A percentile compares a stretch with the other conserved stretches of the same genome.
phyloP scores from a whole-genome alignment of 805 yeast genomes.

The Saccharomyces jurei region DNA sequence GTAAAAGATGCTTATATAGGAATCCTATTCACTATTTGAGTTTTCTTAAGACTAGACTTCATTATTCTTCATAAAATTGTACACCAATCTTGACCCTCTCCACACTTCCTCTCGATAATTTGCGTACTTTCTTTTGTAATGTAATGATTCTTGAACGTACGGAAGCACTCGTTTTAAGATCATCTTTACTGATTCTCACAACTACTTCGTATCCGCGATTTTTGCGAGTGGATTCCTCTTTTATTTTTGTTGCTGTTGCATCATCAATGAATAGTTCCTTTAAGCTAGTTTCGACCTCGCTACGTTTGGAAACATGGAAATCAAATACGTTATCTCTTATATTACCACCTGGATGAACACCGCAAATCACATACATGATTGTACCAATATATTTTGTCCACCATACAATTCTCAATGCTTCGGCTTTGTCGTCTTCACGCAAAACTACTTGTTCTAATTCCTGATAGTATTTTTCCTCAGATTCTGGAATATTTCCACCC shows the following conservation, averaged over 20 bases:
- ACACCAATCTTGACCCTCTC: slow-evolving; percentile 48
- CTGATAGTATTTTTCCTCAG: slow-evolving; percentile 40
- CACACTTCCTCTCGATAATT: slow-evolving; percentile 41
- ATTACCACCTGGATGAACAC: slow-evolving; percentile 75
- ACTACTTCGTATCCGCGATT: slow-evolving; percentile 34
- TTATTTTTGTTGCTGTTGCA: slow-evolving; percentile 6
- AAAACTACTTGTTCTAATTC: slow-evolving; percentile 42
- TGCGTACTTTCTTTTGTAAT: slow-evolving; percentile 52
- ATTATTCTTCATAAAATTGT: slow-evolving; percentile 30
- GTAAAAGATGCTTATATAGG: not conserved
- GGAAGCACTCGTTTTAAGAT: slow-evolving; percentile 50
- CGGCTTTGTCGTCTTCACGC: slow-evolving; percentile 36
- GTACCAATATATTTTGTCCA: slow-evolving; percentile 71
- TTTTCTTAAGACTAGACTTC: not conserved
- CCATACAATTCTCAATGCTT: slow-evolving; percentile 46
- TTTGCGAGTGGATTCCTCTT: slow-evolving; percentile 5
- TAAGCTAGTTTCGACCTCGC: slow-evolving; percentile 21
- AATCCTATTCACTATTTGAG: not conserved
- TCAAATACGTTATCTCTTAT: slow-evolving; percentile 52
- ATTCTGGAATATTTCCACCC: slow-evolving; percentile 69
- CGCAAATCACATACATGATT: slow-evolving; percentile 69
- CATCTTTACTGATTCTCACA: slow-evolving; percentile 42
- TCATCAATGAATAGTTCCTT: slow-evolving; percentile 17
- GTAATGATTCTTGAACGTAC: slow-evolving; percentile 51
- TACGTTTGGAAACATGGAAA: slow-evolving; percentile 33